Evolutionary conservation across 306 rosid species (phyloP).

Genomic region (Corylus heterophylla): DNA sequence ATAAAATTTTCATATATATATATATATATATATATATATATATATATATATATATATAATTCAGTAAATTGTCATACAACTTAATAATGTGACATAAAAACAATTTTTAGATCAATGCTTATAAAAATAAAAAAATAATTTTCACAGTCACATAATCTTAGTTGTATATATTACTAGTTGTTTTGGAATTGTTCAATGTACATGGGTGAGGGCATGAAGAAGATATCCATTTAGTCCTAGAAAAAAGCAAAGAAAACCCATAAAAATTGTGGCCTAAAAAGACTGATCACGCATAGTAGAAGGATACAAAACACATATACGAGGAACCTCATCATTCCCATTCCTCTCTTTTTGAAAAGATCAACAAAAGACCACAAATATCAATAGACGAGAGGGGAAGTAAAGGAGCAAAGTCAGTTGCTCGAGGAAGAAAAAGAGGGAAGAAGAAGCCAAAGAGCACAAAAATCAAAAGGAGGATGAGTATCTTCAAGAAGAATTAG

Average conservation of each 20-base stretch:
- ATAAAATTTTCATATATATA: slow-evolving; percentile 2
- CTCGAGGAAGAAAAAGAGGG: slow-evolving; percentile 90
- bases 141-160: too few relatives aligned
- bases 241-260: slow-evolving; percentile 12
- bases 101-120: too few relatives aligned
- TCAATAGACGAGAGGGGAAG: slow-evolving; percentile 61
- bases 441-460: slow-evolving; percentile 64
- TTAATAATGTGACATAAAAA: too few relatives aligned
- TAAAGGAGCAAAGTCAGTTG: slow-evolving; percentile 72
- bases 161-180: not conserved
- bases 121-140: too few relatives aligned
- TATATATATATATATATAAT: too few relatives aligned
- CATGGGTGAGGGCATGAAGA: slow-evolving; percentile 32
- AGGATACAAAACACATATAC: slow-evolving; percentile 48
- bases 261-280: slow-evolving; percentile 59
- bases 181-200: slow-evolving; percentile 17
- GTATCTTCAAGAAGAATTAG: slow-evolving; percentile 8
- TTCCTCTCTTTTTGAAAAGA: slow-evolving; percentile 46
- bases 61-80: too few relatives aligned
- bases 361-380: slow-evolving; percentile 60
- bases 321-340: slow-evolving; percentile 76
- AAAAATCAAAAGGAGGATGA: slow-evolving; percentile 46
- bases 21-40: too few relatives aligned
- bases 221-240: slow-evolving; percentile 47
- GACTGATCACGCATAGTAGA: slow-evolving; percentile 63